Percentiles rank a stretch among this genome's conserved stretches.
Conservation (phyloP, 2,329 filamentous ascomycete species). For the Fusarium zealandicum region DNA sequence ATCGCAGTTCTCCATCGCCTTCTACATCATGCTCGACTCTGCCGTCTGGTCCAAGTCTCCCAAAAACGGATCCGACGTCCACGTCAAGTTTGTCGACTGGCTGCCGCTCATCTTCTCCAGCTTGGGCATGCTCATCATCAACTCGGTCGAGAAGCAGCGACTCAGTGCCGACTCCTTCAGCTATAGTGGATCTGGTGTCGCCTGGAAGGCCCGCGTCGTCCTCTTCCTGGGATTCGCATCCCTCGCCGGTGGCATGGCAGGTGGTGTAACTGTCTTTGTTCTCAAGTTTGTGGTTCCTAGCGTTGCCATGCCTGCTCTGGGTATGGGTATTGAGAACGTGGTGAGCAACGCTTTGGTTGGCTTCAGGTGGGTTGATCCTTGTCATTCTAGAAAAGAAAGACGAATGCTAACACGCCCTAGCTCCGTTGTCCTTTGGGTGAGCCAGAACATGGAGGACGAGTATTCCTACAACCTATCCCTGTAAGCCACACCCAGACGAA, state of each 20-base stretch:
- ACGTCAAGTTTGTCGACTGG: constrained; percentile 75
- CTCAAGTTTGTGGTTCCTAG: constrained; percentile 68
- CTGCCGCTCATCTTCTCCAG: constrained; percentile 71
- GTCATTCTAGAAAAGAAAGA: neutral
- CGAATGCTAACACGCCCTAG: constrained; percentile 46
- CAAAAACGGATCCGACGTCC: constrained; percentile 64
- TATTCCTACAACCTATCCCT: constrained; percentile 73
- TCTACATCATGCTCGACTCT: constrained; percentile 72
- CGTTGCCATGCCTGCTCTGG: constrained; percentile 65
- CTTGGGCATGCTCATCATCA: constrained; percentile 75
- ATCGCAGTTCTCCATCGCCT: constrained; percentile 68
- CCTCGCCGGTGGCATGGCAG: constrained; percentile 72
- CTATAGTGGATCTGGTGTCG: constrained; percentile 68
- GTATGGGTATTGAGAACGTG: constrained; percentile 72
- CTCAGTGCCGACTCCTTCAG: constrained; percentile 69
- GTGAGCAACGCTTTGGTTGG: constrained; percentile 70
- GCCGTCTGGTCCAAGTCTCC: constrained; percentile 71
- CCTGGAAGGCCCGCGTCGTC: constrained; percentile 73
- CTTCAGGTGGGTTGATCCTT: constrained; percentile 55
- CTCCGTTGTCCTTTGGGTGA: constrained; percentile 71
- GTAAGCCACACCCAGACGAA: constrained; percentile 42
- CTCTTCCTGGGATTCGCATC: constrained; percentile 72
- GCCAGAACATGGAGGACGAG: constrained; percentile 77
- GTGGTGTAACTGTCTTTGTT: constrained; percentile 72
- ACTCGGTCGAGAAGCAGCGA: constrained; percentile 72